Evolutionary conservation across 495 filamentous ascomycete species (phyloP).

Genomic region (Corynascus novoguineensis): DNA sequence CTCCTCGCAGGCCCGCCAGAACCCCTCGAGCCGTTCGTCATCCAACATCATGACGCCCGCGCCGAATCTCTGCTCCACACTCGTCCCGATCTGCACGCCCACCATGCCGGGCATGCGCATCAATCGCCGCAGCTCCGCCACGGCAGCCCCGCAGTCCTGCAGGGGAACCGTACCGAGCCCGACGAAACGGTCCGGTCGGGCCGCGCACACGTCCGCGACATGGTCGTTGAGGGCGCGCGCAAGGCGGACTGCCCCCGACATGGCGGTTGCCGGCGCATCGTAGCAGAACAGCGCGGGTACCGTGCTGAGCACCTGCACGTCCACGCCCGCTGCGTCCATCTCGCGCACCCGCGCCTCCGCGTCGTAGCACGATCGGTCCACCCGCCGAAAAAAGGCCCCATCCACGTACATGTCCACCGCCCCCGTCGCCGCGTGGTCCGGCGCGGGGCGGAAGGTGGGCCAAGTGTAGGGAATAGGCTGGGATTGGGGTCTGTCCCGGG

Average conservation of each 20-base stretch:
- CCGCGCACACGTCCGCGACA: constrained; percentile 8
- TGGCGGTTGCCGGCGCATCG: constrained; percentile 20
- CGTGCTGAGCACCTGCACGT: constrained; percentile 30
- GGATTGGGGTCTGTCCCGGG: too few relatives aligned
- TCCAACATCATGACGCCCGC: constrained; percentile 20
- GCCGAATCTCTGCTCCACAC: not conserved
- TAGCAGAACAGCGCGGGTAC: constrained; percentile 30
- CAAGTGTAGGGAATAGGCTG: constrained; percentile 18
- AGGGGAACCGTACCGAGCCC: constrained; percentile 35
- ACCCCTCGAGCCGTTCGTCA: constrained; percentile 15
- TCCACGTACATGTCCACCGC: constrained; percentile 31
- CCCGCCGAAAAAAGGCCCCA: constrained; percentile 25
- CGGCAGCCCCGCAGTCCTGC: constrained; percentile 50
- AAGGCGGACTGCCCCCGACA: constrained; percentile 14
- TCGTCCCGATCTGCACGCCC: constrained; percentile 28
- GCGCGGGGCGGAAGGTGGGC: constrained; percentile 21
- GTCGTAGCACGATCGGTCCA: constrained; percentile 24
- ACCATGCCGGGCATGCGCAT: constrained; percentile 9
- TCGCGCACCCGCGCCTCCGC: constrained; percentile 19
- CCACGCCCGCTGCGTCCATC: constrained; percentile 28
- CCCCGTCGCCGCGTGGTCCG: not conserved
- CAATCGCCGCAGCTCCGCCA: constrained; percentile 53
- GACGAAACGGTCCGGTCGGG: constrained; percentile 17
- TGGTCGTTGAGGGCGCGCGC: constrained; percentile 26
- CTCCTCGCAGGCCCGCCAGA: constrained; percentile 24